phyloP scores from a whole-genome alignment of 2,329 filamentous ascomycete species.

The Cladosporium colombiae region DNA sequence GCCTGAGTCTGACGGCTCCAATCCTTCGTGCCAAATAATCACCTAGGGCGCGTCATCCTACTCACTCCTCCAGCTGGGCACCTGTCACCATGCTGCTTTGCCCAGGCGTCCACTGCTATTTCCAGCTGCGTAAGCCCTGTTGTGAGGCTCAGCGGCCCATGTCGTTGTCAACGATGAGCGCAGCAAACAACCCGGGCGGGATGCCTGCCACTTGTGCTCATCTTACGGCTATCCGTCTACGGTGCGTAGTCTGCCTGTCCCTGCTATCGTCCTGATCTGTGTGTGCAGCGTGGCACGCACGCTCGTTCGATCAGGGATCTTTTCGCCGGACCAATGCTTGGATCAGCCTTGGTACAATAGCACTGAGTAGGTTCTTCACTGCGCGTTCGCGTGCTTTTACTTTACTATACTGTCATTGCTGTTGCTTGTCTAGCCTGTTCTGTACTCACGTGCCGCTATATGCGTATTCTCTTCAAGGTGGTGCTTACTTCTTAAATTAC shows the following conservation, averaged over 20 bases:
- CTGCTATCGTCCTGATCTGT: not conserved
- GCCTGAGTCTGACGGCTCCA: not conserved
- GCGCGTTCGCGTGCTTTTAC: slow-evolving; percentile 7
- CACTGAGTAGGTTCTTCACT: slow-evolving; percentile 2
- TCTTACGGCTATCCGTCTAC: not conserved
- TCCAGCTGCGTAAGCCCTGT: slow-evolving; percentile 1
- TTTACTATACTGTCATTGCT: not conserved
- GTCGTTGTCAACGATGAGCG: not conserved
- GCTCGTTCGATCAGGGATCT: not conserved
- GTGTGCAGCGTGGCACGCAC: slow-evolving; percentile 1
- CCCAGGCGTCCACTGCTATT: not conserved
- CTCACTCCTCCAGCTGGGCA: not conserved
- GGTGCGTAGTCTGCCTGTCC: not conserved
- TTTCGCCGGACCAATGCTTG: slow-evolving; percentile 2
- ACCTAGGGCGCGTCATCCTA: not conserved
- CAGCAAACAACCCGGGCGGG: not conserved
- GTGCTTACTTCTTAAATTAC: slow-evolving; percentile 9
- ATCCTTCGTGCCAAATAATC: not conserved
- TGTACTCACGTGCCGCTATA: not conserved
- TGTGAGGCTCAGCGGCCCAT: slow-evolving; percentile 6
- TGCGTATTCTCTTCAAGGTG: not conserved
- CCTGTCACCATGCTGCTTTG: slow-evolving; percentile 2
- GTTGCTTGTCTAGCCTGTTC: not conserved
- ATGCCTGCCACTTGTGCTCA: not conserved
- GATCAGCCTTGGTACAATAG: slow-evolving; percentile 2